Evolutionary conservation across 148 eudicot genomes (phyloP), one percentile per base, ranked within the genome.

Genomic region (Linanthus parryae): DNA sequence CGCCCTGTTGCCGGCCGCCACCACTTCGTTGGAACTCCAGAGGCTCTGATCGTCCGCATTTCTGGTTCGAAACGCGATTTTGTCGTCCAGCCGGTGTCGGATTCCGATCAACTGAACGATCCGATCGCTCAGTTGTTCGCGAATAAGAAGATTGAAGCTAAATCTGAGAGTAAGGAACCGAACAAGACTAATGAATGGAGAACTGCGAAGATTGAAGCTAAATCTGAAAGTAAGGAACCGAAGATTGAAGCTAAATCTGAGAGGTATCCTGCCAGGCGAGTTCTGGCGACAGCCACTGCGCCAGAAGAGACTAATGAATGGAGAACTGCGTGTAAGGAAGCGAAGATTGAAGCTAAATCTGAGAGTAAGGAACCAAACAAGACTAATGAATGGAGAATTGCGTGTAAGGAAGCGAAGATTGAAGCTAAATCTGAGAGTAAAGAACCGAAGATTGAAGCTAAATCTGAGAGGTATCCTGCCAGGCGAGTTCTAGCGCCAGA

Each of bases 1-100:
- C 84, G 96, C 8, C 88, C 91, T 0, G 41, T 88, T 12, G 66
- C 85, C 0, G 96, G 96, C 15, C 72, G 94, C 4, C 90, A 79
- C 24, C 63, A 74, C 7, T 79, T 80, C 25, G 69, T 84, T 1
- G 99, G 99, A 2, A 44, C 30, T 3, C 99, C 95, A 1, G 76
- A 75, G 31, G 66, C 70, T 10, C 45, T 92, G 1, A 52, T 70
- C 3, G 84, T 73, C 0, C 54, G 78, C 34, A 62, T 76, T 21
- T 74, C 87, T 0, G 39, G 34, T 2, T 45, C 75, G 0, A 69
- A 44, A 11, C 48, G 66, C 13, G 95, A 80, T 13, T 85, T 90
- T 20, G 64, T 86, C 1, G 64, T 90, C 39, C 95, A 83, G 44
- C 95, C 89, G 0, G 86, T 74, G 0, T 51, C 69, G 0, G 97